Conservation (phyloP, 2,329 filamentous ascomycete genomes). For the Phyllachora maydis region DNA sequence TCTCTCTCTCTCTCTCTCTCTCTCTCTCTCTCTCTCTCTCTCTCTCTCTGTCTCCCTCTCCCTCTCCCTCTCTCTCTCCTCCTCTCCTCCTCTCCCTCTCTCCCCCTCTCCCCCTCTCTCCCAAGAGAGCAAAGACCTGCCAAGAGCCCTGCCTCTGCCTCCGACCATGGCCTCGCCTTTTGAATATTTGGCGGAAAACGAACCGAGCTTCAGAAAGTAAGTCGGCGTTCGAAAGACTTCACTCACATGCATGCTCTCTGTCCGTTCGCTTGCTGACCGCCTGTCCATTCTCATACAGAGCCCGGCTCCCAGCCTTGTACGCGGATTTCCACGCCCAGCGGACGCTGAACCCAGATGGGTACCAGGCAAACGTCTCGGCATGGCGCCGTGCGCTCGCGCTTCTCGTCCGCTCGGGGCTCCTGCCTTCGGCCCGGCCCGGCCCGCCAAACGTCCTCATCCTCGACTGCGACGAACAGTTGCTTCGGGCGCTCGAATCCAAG, state of each 20-base stretch:
- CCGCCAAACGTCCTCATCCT: slow-evolving; percentile 28
- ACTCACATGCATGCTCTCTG: slow-evolving; percentile 1
- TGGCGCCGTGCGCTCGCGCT: slow-evolving; percentile 13
- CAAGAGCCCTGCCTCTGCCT: too few species aligned
- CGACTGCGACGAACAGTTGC: slow-evolving; percentile 38
- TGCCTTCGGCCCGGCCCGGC: slow-evolving; percentile 7
- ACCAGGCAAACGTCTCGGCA: slow-evolving; percentile 13
- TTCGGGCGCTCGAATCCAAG: slow-evolving; percentile 50
- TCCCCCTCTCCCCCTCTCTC: slow-evolving; percentile 1
- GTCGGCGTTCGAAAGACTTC: neutral
- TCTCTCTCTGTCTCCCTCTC: too few species aligned
- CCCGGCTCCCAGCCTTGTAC: slow-evolving; percentile 9
- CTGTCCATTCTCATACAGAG: too few species aligned
- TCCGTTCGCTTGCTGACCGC: too few species aligned
- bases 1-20: too few species aligned
- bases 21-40: too few species aligned
- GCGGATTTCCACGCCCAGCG: slow-evolving; percentile 10
- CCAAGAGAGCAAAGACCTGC: neutral
- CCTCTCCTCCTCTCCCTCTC: neutral
- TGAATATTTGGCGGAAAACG: slow-evolving; percentile 11
- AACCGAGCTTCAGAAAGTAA: slow-evolving; percentile 10
- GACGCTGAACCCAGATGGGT: slow-evolving; percentile 9
- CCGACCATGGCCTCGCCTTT: slow-evolving; percentile 5
- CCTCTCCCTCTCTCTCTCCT: too few species aligned
- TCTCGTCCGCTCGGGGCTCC: slow-evolving; percentile 11